A percentile compares a stretch with the other conserved stretches of the same genome.
These are phyloP conservation scores for Syncephalastrum monosporum DNA, from an alignment of 371 early-diverging fungal species.

Conservation along the genomic window DNA sequence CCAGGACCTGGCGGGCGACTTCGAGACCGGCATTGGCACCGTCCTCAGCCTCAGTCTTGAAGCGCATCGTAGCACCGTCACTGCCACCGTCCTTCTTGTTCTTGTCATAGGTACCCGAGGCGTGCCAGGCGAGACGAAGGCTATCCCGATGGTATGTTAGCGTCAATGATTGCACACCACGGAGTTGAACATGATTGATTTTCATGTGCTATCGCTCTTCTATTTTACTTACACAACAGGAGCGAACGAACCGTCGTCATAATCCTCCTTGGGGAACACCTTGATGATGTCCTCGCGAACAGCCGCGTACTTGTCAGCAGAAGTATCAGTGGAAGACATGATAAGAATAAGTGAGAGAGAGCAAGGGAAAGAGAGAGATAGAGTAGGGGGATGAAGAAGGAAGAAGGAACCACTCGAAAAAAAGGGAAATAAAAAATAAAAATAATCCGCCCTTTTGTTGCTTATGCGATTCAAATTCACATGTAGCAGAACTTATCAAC, in stretches of 20 bases:
- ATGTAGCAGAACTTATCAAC: slow-evolving; percentile 8
- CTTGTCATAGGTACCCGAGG: slow-evolving; percentile 79
- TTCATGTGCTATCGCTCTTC: background rate
- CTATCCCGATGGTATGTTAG: slow-evolving; percentile 18
- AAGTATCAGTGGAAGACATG: slow-evolving; percentile 44
- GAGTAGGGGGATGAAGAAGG: slow-evolving; percentile 27
- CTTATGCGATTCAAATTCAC: slow-evolving; percentile 23
- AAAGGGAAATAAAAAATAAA: slow-evolving; percentile 7
- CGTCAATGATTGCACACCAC: background rate
- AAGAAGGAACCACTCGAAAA: slow-evolving; percentile 11
- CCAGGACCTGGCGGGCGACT: slow-evolving; percentile 68
- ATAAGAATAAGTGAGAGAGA: slow-evolving; percentile 8
- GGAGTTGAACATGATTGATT: background rate
- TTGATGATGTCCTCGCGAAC: slow-evolving; percentile 60
- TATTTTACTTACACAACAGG: slow-evolving; percentile 61
- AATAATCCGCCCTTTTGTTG: slow-evolving; percentile 11
- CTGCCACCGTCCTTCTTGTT: slow-evolving; percentile 74
- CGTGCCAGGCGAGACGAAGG: slow-evolving; percentile 85
- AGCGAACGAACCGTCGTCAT: slow-evolving; percentile 85
- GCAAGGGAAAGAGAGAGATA: slow-evolving; percentile 1
- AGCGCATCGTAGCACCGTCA: slow-evolving; percentile 81
- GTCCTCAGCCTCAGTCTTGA: slow-evolving; percentile 63
- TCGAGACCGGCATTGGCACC: slow-evolving; percentile 83
- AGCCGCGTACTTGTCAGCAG: slow-evolving; percentile 46
- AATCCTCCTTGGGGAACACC: slow-evolving; percentile 60